phyloP scores from a whole-genome alignment of 768 basidiomycete genomes.

The Phallus indusiatus region DNA sequence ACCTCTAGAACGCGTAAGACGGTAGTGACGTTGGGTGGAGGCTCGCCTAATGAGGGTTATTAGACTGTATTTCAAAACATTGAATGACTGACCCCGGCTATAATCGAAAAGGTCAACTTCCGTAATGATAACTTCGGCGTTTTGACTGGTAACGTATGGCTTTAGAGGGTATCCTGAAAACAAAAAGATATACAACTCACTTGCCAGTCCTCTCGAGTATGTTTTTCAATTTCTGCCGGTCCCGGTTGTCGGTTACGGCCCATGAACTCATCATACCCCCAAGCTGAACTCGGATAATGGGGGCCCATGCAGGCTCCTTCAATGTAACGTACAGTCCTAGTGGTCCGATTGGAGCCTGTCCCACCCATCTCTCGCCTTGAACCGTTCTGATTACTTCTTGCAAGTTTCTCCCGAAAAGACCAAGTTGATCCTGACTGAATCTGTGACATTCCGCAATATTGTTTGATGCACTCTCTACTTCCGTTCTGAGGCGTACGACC shows the following conservation, averaged over 20 bases:
- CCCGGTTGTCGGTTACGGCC: constrained; percentile 62
- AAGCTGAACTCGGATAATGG: constrained; percentile 55
- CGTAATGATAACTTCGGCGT: constrained; percentile 49
- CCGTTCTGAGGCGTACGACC: constrained; percentile 29
- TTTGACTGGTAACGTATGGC: constrained; percentile 26
- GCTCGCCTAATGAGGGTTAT: constrained; percentile 33
- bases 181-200: constrained; percentile 35
- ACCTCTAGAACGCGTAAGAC: constrained; percentile 79
- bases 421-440: constrained; percentile 46
- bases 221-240: constrained; percentile 45
- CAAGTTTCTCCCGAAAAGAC: constrained; percentile 56
- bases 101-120: constrained; percentile 79
- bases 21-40: constrained; percentile 51
- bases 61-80: not conserved
- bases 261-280: constrained; percentile 53
- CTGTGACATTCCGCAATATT: constrained; percentile 36
- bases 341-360: constrained; percentile 65
- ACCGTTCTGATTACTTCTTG: constrained; percentile 48
- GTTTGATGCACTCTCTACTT: constrained; percentile 44
- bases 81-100: constrained; percentile 31
- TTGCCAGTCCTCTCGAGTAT: constrained; percentile 51
- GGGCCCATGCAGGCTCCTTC: constrained; percentile 58
- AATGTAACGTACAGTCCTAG: constrained; percentile 72
- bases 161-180: not conserved
- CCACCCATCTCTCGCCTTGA: constrained; percentile 44